Conservation (phyloP, 148 eudicot species). For the Polygonum aviculare region DNA sequence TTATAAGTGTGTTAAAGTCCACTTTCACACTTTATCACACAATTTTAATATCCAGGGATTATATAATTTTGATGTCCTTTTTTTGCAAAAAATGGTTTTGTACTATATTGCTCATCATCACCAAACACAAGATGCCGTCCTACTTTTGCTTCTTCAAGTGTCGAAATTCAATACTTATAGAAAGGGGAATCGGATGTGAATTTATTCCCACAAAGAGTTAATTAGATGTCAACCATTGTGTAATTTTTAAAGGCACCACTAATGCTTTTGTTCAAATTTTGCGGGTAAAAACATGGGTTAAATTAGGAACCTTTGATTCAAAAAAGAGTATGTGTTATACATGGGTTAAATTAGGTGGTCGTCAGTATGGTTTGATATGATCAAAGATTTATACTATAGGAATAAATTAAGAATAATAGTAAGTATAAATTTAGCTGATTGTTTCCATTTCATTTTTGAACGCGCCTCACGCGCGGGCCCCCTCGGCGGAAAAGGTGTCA, state of each 20-base stretch:
- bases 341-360: no score
- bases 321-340: neutral
- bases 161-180: neutral
- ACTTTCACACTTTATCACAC: neutral
- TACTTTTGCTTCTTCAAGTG: neutral
- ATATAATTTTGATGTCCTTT: neutral
- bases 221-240: neutral
- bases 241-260: neutral
- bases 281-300: neutral
- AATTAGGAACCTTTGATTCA: neutral
- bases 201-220: neutral
- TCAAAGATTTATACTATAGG: no score
- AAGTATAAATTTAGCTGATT: no score
- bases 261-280: neutral
- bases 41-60: neutral
- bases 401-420: no score
- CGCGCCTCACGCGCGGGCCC: no score
- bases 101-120: neutral
- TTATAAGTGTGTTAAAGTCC: neutral
- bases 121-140: slow-evolving; percentile 1
- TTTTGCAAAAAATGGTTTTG: neutral
- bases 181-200: neutral
- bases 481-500: no score
- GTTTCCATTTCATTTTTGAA: no score
- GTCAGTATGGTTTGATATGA: no score